Evolutionary conservation across 208 protist genomes (phyloP), one percentile per base, ranked within the genome.

Genomic region (Leishmania martiniquensis): DNA sequence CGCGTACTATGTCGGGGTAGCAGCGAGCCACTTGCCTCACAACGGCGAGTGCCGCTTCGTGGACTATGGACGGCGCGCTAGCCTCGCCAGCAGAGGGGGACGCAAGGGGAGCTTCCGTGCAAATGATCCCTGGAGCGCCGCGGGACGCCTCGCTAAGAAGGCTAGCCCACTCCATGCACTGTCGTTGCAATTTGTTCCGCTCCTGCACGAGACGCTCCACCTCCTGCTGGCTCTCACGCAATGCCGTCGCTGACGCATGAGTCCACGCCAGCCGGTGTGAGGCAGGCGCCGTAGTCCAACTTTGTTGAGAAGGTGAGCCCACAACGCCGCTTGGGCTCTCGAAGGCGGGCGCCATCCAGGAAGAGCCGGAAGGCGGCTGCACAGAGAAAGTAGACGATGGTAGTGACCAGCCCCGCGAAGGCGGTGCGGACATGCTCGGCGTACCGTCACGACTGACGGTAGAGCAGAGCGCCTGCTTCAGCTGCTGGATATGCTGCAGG

Each of bases 401-500:
- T 32, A 54, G 60, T 13, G 77, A 81, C 29, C 52, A 71, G 1
- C 45, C 70, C 29, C 49, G 59, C 32, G 70, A 70, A 10, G 49
- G 22, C 5, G 62, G 47, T 39, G 60, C 10, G 1, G 70, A 51
- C 45, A 72, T 55, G 32, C 29, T 32, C 44, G 77, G 29, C 2
- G 51, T 39, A 52, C 45, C 45, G 10, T 57, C 45, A 12, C 59
- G 52, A 72, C 77, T 76, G 49, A 81, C 70, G 55, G 77, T 81
- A 29, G 77, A 81, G 70, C 77, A 81, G 37, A 81, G 70, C n/a
- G 77, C 59, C 51, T 47, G 45, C 54, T 81, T 81, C 70, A 81
- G 60, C 20, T 76, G 70, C 13, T 55, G 77, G 51, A 81, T 75
- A 4, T 81, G 57, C 42, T 81, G 70, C 57, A 81, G 25, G 60